phyloP scores from a whole-genome alignment of 805 yeast genomes.

The Isabelozyma heimii region DNA sequence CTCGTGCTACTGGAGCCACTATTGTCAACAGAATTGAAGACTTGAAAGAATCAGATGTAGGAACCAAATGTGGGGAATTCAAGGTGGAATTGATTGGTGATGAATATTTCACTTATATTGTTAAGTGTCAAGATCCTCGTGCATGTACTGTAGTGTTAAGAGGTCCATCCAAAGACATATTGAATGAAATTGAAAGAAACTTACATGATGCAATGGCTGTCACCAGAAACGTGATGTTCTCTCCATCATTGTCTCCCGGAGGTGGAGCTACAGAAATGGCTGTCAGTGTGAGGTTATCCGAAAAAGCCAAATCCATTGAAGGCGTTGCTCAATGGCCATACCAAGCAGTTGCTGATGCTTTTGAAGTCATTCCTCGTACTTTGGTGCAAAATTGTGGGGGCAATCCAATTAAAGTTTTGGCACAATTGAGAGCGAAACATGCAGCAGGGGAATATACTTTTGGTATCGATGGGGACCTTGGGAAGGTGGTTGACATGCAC shows the following conservation, averaged over 20 bases:
- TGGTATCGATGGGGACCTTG: conserved; percentile 94
- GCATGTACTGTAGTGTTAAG: conserved; percentile 93
- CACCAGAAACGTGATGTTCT: conserved; percentile 89
- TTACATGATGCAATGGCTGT: conserved; percentile 99
- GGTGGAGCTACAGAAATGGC: conserved; percentile 99
- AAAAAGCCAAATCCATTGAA: conserved; percentile 86
- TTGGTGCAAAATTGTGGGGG: conserved; percentile 98
- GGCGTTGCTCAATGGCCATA: conserved; percentile 99
- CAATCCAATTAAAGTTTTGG: conserved; percentile 83
- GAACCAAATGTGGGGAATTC: conserved; percentile 85
- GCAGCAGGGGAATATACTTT: conserved; percentile 82
- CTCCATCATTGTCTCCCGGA: conserved; percentile 95
- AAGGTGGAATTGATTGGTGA: conserved; percentile 95
- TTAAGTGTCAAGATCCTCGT: conserved; percentile 76
- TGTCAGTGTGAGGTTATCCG: conserved; percentile 81
- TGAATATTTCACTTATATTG: conserved; percentile 87
- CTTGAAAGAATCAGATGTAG: conserved; percentile 85
- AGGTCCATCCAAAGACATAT: conserved; percentile 95
- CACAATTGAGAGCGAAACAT: conserved; percentile 94
- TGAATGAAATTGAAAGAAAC: conserved; percentile 95
- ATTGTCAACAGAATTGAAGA: conserved; percentile 96
- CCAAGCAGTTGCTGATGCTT: conserved; percentile 97
- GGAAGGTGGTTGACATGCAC: conserved; percentile 93
- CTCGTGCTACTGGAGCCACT: conserved; percentile 97
- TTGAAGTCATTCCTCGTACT: conserved; percentile 98